These are phyloP conservation scores for Jacaranda copaia DNA, from an alignment of 257 asterid species.

Conservation along the genomic window DNA sequence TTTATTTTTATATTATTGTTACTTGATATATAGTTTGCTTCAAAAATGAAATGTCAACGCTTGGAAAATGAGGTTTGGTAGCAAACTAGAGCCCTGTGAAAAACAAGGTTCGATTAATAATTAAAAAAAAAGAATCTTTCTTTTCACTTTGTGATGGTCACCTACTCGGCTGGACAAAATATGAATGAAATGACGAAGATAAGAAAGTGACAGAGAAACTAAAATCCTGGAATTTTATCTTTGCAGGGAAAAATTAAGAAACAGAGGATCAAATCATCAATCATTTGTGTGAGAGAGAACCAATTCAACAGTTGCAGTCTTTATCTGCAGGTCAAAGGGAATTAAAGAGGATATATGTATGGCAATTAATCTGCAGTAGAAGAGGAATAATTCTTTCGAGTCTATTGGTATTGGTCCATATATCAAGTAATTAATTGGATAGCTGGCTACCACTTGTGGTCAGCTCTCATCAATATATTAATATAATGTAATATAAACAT, in stretches of 20 bases:
- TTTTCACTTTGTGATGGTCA: background rate
- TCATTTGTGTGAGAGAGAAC: background rate
- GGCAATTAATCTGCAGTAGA: background rate
- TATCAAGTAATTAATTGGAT: background rate
- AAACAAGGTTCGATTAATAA: background rate
- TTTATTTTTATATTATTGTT: background rate
- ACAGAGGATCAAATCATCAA: no score
- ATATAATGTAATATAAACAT: background rate
- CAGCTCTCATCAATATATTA: background rate
- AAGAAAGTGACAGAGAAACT: slow-evolving; percentile 32
- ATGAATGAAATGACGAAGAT: background rate
- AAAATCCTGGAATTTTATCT: background rate
- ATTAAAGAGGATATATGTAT: background rate
- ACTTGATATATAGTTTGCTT: background rate
- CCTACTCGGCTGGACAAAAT: background rate
- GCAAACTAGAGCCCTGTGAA: slow-evolving; percentile 2
- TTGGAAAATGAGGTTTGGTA: background rate
- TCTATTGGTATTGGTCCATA: background rate
- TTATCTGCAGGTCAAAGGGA: slow-evolving; percentile 10
- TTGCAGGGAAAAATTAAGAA: background rate
- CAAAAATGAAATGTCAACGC: background rate
- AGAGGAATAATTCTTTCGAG: background rate
- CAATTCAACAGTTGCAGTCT: background rate
- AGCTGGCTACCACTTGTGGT: background rate
- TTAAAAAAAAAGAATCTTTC: background rate